These are phyloP conservation scores for Actinomortierella ambigua DNA, from an alignment of 371 early-diverging fungal species.

Conservation along the genomic window DNA sequence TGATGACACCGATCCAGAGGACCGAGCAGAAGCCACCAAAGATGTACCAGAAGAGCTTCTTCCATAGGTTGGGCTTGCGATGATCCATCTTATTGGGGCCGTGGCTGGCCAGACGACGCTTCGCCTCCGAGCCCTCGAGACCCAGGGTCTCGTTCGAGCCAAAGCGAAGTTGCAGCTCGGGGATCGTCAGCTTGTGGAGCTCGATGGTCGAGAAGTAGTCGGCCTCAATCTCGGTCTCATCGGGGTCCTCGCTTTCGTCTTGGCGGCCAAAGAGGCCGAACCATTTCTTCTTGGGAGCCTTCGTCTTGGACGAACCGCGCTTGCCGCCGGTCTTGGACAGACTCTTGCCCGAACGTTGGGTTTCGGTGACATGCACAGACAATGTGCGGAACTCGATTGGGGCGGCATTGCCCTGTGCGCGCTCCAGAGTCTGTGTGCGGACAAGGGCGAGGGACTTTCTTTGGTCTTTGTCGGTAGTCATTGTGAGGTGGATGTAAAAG, in stretches of 20 bases:
- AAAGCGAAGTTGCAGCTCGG: constrained; percentile 54
- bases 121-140: constrained; percentile 46
- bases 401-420: constrained; percentile 35
- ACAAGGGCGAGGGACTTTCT: constrained; percentile 40
- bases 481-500: constrained; percentile 3
- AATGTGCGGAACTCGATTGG: constrained; percentile 46
- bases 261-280: background rate
- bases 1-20: constrained; percentile 56
- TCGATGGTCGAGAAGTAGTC: constrained; percentile 41
- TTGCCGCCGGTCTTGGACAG: constrained; percentile 4
- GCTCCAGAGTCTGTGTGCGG: constrained; percentile 43
- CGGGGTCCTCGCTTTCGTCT: constrained; percentile 18
- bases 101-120: constrained; percentile 49
- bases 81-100: constrained; percentile 55
- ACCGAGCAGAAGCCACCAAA: constrained; percentile 58
- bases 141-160: constrained; percentile 51
- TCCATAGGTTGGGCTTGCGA: constrained; percentile 51
- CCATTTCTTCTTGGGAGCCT: too few relatives aligned
- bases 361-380: constrained; percentile 44
- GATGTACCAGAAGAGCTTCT: constrained; percentile 51
- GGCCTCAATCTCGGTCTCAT: constrained; percentile 17
- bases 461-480: constrained; percentile 33
- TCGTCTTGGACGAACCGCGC: too few relatives aligned
- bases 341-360: constrained; percentile 26
- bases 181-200: constrained; percentile 42